Conservation (phyloP, 495 filamentous ascomycete species). For the Lasiosphaeria hispida region DNA sequence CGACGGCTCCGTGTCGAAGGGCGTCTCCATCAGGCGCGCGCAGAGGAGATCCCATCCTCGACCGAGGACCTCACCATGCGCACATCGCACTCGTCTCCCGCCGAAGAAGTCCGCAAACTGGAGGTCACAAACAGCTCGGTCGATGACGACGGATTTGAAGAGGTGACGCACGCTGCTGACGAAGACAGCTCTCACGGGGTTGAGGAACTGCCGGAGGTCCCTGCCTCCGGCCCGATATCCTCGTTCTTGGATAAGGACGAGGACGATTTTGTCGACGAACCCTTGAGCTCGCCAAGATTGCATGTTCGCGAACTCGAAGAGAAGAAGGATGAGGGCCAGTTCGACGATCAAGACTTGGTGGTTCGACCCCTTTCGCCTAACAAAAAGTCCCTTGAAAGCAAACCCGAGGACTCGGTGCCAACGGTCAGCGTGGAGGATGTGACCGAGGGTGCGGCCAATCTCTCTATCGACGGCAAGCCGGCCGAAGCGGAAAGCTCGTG, state of each 20-base stretch:
- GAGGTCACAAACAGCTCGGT: constrained; percentile 69
- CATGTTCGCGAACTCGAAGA: constrained; percentile 38
- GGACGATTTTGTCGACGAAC: constrained; percentile 70
- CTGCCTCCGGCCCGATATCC: constrained; percentile 26
- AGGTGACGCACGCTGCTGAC: constrained; percentile 71
- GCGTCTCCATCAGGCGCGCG: constrained; percentile 39
- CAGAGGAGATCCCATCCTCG: constrained; percentile 36
- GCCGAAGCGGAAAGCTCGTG: background rate
- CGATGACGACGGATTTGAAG: constrained; percentile 94
- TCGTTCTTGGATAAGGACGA: constrained; percentile 56
- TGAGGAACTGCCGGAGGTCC: constrained; percentile 47
- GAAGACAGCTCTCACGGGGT: constrained; percentile 58
- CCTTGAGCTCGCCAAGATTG: constrained; percentile 57
- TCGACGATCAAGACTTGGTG: constrained; percentile 44
- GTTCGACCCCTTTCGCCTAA: constrained; percentile 52
- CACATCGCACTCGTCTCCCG: constrained; percentile 44
- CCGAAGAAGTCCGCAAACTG: constrained; percentile 53
- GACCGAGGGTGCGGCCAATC: background rate
- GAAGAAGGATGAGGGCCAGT: constrained; percentile 33
- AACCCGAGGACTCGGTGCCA: background rate
- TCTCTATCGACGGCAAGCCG: constrained; percentile 4
- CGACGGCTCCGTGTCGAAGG: constrained; percentile 74
- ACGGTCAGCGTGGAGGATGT: background rate
- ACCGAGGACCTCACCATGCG: constrained; percentile 45
- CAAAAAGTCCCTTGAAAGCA: constrained; percentile 29